Conservation (phyloP, 768 basidiomycete genomes). For the Tricholoma matsutake region DNA sequence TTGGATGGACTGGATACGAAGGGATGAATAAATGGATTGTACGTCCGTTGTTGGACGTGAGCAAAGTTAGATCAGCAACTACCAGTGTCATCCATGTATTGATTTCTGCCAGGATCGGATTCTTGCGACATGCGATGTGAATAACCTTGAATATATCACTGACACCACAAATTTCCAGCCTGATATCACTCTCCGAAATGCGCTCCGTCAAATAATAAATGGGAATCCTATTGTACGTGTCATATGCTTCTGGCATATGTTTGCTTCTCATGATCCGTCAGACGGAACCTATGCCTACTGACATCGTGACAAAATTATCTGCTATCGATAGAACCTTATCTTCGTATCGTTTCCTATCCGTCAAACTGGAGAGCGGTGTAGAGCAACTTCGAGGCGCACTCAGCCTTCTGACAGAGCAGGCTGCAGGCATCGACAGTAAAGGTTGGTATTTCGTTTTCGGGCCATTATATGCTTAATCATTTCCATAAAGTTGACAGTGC, state of each 20-base stretch:
- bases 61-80: conserved; percentile 49
- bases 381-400: conserved; percentile 39
- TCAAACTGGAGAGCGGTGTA: conserved; percentile 30
- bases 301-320: conserved; percentile 31
- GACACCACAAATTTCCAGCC: conserved; percentile 79
- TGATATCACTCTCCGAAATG: conserved; percentile 67
- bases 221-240: conserved; percentile 19
- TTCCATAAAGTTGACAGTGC: conserved; percentile 38
- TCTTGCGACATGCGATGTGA: conserved; percentile 70
- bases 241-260: not conserved
- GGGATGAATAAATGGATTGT: conserved; percentile 71
- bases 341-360: conserved; percentile 25
- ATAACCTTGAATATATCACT: conserved; percentile 56
- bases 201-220: conserved; percentile 52
- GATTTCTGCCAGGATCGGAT: conserved; percentile 58
- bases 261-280: conserved; percentile 2
- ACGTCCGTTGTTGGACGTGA: conserved; percentile 64
- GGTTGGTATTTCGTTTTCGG: conserved; percentile 29
- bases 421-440: conserved; percentile 41
- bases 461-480: conserved; percentile 5
- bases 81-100: not conserved
- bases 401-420: conserved; percentile 29
- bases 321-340: conserved; percentile 29
- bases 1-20: conserved; percentile 43
- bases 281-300: conserved; percentile 21